Conservation (phyloP, 352 stramenopile species). For the Phytophthora hibernalis region DNA sequence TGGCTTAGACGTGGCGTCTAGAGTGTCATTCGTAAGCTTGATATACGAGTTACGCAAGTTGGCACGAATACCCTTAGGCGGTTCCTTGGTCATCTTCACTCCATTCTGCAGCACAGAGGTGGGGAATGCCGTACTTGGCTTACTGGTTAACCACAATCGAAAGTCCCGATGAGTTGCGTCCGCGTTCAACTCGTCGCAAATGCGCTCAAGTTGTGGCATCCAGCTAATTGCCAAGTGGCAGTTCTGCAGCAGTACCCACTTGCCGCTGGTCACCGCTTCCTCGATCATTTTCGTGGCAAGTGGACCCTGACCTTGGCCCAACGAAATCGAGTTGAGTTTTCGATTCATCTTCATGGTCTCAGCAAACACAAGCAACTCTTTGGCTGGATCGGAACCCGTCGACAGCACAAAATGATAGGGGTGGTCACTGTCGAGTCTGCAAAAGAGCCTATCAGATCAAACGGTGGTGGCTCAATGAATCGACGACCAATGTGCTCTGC, state of each 20-base stretch:
- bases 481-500: conserved; percentile 80
- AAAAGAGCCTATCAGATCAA: conserved; percentile 92
- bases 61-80: conserved; percentile 92
- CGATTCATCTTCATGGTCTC: conserved; percentile 83
- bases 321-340: conserved; percentile 93
- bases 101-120: conserved; percentile 95
- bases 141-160: conserved; percentile 94
- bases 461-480: conserved; percentile 93
- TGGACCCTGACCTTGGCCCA: conserved; percentile 93
- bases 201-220: conserved; percentile 95
- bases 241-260: conserved; percentile 96
- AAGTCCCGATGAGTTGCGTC: conserved; percentile 93
- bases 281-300: conserved; percentile 93
- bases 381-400: conserved; percentile 94
- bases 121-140: conserved; percentile 83
- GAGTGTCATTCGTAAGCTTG: conserved; percentile 91
- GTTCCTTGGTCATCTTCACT: conserved; percentile 98
- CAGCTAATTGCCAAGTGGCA: conserved; percentile 95
- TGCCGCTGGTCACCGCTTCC: conserved; percentile 83
- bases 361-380: conserved; percentile 93
- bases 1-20: conserved; percentile 89
- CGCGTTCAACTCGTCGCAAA: conserved; percentile 91
- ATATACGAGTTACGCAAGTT: conserved; percentile 96
- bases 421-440: conserved; percentile 89
- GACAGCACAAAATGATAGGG: conserved; percentile 94